Evolutionary conservation across 2,329 filamentous ascomycete species (phyloP), one percentile per base, ranked within the genome.

Genomic region (Nemania sp.): DNA sequence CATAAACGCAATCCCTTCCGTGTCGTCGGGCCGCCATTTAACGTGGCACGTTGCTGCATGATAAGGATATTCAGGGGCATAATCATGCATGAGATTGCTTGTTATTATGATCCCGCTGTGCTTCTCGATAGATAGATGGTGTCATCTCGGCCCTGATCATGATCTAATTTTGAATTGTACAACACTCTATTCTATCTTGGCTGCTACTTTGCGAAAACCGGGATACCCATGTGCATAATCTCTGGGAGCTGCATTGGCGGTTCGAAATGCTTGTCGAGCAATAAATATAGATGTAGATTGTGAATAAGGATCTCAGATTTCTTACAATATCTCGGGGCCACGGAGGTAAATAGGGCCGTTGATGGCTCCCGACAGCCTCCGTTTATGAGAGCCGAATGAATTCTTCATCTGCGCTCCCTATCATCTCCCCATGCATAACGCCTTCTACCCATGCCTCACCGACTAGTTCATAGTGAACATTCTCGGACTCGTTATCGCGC

Each of bases 391-490:
- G 51, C 5, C 62, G 54, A 53, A 70, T 65, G 32, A 65, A 6
- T n/a, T 68, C 62, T 38, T 60, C 55, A 51, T 66, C 43, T n/a
- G 32, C 13, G 49, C 13, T 52, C 13, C 56, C 55, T 43, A 69
- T 41, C 64, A 61, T 64, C 51, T 70, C 65, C 53, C 67, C 63
- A 32, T 67, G 13, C 69, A 72, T 73, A 6, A 61, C 55, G 29
- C 64, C 65, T 11, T 70, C 62, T 1, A 68, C 69, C 35, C 54
- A 71, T 5, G 59, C 47, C 60, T 70, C 69, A 15, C 67, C 59
- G 18, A 70, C 32, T 1, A 69, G 49, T 41, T 67, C 61, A 43
- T 68, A 62, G 8, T 56, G 18, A 10, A 11, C 22, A 35, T 26
- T 5, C 15, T 43, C n/a, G 11, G 43, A 26, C 13, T 35, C 8